These are phyloP conservation scores for Xylaria longipes DNA, from an alignment of 495 filamentous ascomycete genomes.

Conservation along the genomic window DNA sequence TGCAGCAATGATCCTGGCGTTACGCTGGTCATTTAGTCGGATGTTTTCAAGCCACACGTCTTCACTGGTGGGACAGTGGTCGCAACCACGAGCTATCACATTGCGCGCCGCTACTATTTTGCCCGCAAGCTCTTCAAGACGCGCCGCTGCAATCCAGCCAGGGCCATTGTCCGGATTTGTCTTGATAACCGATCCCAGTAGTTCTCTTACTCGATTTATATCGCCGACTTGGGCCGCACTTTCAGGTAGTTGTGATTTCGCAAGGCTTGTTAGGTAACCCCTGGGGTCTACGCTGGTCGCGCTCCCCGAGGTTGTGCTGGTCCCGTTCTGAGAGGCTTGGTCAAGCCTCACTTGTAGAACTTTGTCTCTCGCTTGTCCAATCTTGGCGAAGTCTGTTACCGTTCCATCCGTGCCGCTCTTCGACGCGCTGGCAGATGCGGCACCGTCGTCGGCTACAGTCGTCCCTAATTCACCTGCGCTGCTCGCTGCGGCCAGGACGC, in stretches of 20 bases:
- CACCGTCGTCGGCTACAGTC: conserved; percentile 80
- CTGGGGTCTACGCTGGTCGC: conserved; percentile 93
- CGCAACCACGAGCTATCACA: conserved; percentile 82
- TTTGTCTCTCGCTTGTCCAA: conserved; percentile 92
- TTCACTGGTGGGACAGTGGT: conserved; percentile 90
- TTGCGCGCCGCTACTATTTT: conserved; percentile 86
- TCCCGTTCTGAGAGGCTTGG: conserved; percentile 75
- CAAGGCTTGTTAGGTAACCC: conserved; percentile 91
- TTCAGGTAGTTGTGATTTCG: conserved; percentile 76
- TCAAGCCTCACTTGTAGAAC: conserved; percentile 91
- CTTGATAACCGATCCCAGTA: conserved; percentile 92
- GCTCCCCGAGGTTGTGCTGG: conserved; percentile 77
- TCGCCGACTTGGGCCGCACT: conserved; percentile 87
- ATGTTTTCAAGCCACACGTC: conserved; percentile 97
- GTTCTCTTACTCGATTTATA: conserved; percentile 90
- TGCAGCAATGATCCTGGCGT: conserved; percentile 95
- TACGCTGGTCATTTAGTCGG: conserved; percentile 85
- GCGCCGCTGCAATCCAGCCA: conserved; percentile 96
- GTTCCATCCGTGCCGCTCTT: conserved; percentile 70
- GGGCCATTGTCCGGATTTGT: conserved; percentile 94
- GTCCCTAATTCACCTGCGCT: conserved; percentile 83
- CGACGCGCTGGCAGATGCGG: conserved; percentile 46
- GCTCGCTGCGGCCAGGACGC: conserved; percentile 86
- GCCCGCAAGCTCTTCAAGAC: conserved; percentile 89
- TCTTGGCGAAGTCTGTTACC: conserved; percentile 98